Percentiles rank a stretch among this genome's conserved stretches.
Conservation (phyloP, 257 asterid genomes). For the Agastache rugosa region DNA sequence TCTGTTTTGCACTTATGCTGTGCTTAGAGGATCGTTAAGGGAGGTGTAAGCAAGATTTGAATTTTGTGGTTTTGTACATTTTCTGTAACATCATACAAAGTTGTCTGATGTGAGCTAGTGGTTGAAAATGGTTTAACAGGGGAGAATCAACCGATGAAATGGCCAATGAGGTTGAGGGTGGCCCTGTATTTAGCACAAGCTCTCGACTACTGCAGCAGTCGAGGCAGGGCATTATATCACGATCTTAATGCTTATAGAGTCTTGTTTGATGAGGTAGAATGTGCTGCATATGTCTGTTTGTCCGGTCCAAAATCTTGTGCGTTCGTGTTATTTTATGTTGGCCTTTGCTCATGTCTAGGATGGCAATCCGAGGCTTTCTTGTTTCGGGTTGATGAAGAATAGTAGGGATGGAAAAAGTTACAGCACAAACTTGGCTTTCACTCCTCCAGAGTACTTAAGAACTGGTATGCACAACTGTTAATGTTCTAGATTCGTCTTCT, state of each 20-base stretch:
- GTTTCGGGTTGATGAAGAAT: slow-evolving; percentile 73
- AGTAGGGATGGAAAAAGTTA: slow-evolving; percentile 73
- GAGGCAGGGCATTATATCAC: slow-evolving; percentile 62
- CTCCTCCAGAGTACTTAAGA: slow-evolving; percentile 75
- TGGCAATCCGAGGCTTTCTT: slow-evolving; percentile 69
- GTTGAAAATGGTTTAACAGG: slow-evolving; percentile 42
- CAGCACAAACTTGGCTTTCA: slow-evolving; percentile 72
- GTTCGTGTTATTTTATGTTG: not conserved
- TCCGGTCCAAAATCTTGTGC: not conserved
- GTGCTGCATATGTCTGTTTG: not conserved
- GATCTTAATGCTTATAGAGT: slow-evolving; percentile 73
- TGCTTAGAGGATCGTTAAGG: slow-evolving; percentile 15
- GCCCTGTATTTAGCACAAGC: slow-evolving; percentile 67
- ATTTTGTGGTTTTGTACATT: not conserved
- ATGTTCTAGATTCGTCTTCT: not conserved
- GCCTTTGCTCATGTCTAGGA: slow-evolving; percentile 43
- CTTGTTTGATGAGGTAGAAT: slow-evolving; percentile 63
- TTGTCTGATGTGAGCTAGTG: slow-evolving; percentile 16
- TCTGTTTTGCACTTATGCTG: slow-evolving; percentile 3
- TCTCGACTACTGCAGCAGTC: slow-evolving; percentile 58
- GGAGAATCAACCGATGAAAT: slow-evolving; percentile 73
- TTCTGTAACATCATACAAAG: not conserved
- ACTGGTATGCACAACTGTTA: slow-evolving; percentile 45
- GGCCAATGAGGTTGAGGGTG: slow-evolving; percentile 71
- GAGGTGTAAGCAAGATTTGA: not conserved